Conservation (phyloP, 2,329 filamentous ascomycete species). For the Colletotrichum musae region DNA sequence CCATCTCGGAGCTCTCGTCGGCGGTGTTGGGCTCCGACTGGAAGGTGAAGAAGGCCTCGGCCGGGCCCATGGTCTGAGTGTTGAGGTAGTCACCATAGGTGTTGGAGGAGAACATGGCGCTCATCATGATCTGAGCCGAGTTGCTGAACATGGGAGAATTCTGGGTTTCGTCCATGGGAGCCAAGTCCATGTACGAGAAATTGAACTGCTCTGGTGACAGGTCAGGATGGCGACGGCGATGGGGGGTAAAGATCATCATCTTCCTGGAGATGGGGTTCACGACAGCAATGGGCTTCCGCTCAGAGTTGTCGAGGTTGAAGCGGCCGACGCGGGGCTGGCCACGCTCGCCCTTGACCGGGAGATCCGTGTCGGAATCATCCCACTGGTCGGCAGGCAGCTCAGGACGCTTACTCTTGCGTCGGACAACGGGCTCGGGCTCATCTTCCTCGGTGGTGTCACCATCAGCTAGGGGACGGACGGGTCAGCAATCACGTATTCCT, state of each 20-base stretch:
- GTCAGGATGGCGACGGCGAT: conserved; percentile 63
- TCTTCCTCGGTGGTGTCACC: conserved; percentile 76
- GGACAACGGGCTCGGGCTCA: conserved; percentile 63
- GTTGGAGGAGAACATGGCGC: conserved; percentile 74
- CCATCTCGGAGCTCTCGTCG: conserved; percentile 62
- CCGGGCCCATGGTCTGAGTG: conserved; percentile 78
- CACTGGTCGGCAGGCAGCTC: conserved; percentile 48
- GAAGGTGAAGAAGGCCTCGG: conserved; percentile 83
- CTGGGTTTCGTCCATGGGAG: conserved; percentile 54
- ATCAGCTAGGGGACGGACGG: conserved; percentile 60
- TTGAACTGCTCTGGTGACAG: conserved; percentile 70
- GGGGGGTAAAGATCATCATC: conserved; percentile 75
- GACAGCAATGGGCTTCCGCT: conserved; percentile 71
- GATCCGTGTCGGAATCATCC: conserved; percentile 66
- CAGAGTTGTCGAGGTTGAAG: conserved; percentile 68
- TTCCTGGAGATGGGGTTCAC: conserved; percentile 71
- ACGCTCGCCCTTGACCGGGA: conserved; percentile 60
- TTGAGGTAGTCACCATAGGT: conserved; percentile 71
- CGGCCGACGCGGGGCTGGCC: conserved; percentile 69
- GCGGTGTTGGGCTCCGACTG: conserved; percentile 70
- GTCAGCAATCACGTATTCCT: conserved; percentile 34
- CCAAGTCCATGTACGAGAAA: conserved; percentile 56
- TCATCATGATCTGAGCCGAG: conserved; percentile 84
- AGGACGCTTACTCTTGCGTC: conserved; percentile 63
- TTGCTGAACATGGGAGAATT: conserved; percentile 74